A percentile compares a stretch with the other conserved stretches of the same genome.
Evolutionary conservation across 352 stramenopile genomes (phyloP).

Genomic region (Thalassiosira exigua): DNA sequence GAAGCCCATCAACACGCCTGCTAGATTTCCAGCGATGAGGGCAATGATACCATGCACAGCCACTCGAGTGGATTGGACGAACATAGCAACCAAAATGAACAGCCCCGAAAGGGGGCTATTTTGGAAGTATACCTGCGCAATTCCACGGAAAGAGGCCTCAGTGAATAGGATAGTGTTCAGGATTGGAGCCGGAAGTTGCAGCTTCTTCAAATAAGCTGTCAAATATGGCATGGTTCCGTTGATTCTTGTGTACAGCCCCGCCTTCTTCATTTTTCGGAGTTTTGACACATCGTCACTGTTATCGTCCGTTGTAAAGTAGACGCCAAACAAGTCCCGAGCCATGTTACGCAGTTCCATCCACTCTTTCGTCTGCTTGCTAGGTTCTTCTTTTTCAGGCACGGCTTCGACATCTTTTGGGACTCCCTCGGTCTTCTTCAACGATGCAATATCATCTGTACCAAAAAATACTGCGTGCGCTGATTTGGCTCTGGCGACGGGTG

Average conservation of each 20-base stretch:
- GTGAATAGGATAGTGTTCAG: slow-evolving; percentile 14
- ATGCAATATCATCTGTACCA: no score
- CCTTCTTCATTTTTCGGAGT: slow-evolving; percentile 8
- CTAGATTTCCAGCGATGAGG: slow-evolving; percentile 32
- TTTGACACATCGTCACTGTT: slow-evolving; percentile 5
- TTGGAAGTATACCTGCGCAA: slow-evolving; percentile 53
- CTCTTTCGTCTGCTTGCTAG: background rate
- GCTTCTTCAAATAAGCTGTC: background rate
- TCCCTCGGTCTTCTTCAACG: no score
- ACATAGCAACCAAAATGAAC: slow-evolving; percentile 48
- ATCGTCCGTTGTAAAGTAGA: slow-evolving; percentile 18
- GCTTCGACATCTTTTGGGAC: no score
- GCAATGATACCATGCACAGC: slow-evolving; percentile 49
- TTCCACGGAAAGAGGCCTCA: slow-evolving; percentile 24
- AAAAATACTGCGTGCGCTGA: no score
- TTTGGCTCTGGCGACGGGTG: no score
- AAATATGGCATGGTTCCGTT: slow-evolving; percentile 36
- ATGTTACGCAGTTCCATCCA: slow-evolving; percentile 7
- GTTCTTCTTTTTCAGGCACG: no score
- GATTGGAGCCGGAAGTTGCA: background rate
- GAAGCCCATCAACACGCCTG: slow-evolving; percentile 48
- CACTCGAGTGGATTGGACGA: slow-evolving; percentile 47
- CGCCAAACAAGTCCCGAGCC: slow-evolving; percentile 7
- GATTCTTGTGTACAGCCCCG: slow-evolving; percentile 6
- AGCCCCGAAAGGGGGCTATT: slow-evolving; percentile 51